Evolutionary conservation across 306 rosid genomes (phyloP).

Genomic region (Carpinus fangiana): DNA sequence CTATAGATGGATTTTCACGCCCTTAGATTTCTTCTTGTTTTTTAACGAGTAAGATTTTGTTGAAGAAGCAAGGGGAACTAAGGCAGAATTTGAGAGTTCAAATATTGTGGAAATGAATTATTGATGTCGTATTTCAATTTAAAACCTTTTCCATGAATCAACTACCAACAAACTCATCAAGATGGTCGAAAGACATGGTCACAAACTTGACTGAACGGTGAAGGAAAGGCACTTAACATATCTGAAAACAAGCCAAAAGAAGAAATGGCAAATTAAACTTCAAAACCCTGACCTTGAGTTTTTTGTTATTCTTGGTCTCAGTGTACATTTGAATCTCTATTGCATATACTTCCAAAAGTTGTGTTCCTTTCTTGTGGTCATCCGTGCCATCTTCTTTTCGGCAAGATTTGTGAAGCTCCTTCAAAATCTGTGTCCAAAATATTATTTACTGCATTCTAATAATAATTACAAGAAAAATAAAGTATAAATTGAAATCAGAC

Average conservation of each 20-base stretch:
- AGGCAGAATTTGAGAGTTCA: background rate
- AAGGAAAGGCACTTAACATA: background rate
- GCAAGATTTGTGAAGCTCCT: constrained; percentile 92
- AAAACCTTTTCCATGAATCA: background rate
- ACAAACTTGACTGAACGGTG: background rate
- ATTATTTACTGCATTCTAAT: background rate
- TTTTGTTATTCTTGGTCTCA: constrained; percentile 95
- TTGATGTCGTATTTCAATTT: background rate
- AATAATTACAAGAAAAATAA: background rate
- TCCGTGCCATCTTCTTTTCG: constrained; percentile 96
- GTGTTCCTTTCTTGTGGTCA: constrained; percentile 99
- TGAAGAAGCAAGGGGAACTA: background rate
- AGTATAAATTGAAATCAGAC: background rate
- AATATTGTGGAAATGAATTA: background rate
- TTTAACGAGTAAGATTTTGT: background rate
- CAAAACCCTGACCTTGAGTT: constrained; percentile 72
- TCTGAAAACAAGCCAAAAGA: constrained; percentile 12
- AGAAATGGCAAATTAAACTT: background rate
- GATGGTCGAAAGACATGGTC: background rate
- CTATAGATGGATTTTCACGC: background rate
- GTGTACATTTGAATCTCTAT: constrained; percentile 98
- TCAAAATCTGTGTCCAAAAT: constrained; percentile 66
- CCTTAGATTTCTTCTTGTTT: background rate
- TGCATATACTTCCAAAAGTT: constrained; percentile 93
- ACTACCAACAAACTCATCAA: background rate